Conservation (phyloP, 371 early-diverging fungal species). For the Rhizopus arrhizus region DNA sequence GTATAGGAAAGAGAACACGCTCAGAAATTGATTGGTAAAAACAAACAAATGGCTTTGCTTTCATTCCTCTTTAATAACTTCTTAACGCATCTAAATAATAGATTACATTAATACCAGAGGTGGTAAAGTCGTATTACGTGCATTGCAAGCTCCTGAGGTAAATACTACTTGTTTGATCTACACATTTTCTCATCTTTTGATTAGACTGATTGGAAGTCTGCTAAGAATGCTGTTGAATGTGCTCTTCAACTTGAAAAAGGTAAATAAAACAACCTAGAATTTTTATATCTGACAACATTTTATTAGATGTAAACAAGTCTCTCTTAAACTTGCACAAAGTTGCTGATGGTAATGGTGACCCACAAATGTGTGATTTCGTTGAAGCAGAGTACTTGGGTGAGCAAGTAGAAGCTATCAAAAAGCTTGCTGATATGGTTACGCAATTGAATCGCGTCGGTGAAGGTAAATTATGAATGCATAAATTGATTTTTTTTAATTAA, state of each 20-base stretch:
- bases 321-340: slow-evolving; percentile 68
- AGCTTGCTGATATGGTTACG: slow-evolving; percentile 65
- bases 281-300: not conserved
- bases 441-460: slow-evolving; percentile 67
- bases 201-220: slow-evolving; percentile 65
- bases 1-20: slow-evolving; percentile 62
- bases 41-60: not conserved
- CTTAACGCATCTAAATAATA: slow-evolving; percentile 11
- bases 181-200: slow-evolving; percentile 2
- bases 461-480: slow-evolving; percentile 20
- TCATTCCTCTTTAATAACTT: not conserved
- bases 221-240: slow-evolving; percentile 66
- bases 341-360: slow-evolving; percentile 62
- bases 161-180: slow-evolving; percentile 1
- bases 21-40: slow-evolving; percentile 51
- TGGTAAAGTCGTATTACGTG: slow-evolving; percentile 52
- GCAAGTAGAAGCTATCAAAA: slow-evolving; percentile 72
- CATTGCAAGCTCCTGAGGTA: slow-evolving; percentile 59
- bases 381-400: slow-evolving; percentile 65
- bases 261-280: slow-evolving; percentile 11
- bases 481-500: not conserved
- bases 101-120: slow-evolving; percentile 63
- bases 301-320: slow-evolving; percentile 67
- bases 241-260: slow-evolving; percentile 71
- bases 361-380: slow-evolving; percentile 72